Base-by-base conservation (phyloP, 208 protist species). In the Crithidia fasciculata region DNA sequence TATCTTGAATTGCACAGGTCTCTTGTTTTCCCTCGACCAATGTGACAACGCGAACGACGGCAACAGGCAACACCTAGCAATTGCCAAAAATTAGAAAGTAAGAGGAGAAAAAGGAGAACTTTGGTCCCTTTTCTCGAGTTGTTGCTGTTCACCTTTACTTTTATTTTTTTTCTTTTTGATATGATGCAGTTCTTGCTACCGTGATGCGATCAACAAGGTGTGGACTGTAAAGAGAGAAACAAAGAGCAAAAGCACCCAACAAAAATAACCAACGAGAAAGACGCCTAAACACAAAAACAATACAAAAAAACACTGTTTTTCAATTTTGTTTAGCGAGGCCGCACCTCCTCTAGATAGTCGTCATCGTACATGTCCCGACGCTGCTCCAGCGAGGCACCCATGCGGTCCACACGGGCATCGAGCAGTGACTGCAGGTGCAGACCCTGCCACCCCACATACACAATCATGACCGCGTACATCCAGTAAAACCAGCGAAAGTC, bases 381-480 rank as follows among this genome's bases (percentile, higher is more conserved):
- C 72, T 90, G 80, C 60, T 88, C 80, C 18, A 92, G 69, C 16
- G 88, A 86, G 45, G 81, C 75, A 15, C 84, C 88, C 61, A 64
- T 84, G 47, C 86, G 82, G 45, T 95, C 86, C 5, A 92, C 39
- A 43, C 84, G 88, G 16, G 81, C 85, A 49, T 92, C 83, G 16
- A 91, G 55, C 74, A 92, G 79, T 4, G 70, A 72, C 69, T 91
- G 80, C 53, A 94, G 70, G 41, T 78, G 57, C 55, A 88, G 62
- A 4, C 83, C 87, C 69, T 93, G 85, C 78, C 83, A 95, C n/a
- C 89, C 72, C 2, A 87, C 81, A 52, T 91, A 93, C 8, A 80
- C 72, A 75, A 95, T 90, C 90, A 95, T 95, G 18, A 95, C 53
- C 10, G 75, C 85, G 77, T 95, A 95, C 83, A 95, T 91, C 86